Conservation (phyloP, 164 flowering plant genomes). For the Macadamia integrifolia region DNA sequence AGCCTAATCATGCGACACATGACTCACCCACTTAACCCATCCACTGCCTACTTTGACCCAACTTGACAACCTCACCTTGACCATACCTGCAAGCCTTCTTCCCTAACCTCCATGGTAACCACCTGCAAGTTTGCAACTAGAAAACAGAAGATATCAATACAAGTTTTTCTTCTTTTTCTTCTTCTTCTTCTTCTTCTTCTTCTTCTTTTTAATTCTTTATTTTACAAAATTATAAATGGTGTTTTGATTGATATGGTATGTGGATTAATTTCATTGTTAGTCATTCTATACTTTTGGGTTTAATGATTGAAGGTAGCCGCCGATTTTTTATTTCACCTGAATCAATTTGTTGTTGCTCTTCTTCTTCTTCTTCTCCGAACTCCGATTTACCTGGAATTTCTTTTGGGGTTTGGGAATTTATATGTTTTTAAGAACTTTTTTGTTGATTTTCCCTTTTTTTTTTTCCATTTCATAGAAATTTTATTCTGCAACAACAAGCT, state of each 20-base stretch:
- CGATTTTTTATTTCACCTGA: neutral
- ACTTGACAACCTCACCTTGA: too few species aligned
- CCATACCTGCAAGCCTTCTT: too few species aligned
- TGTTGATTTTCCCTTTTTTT: slow-evolving; percentile 7
- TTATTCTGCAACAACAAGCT: neutral
- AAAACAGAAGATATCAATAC: too few species aligned
- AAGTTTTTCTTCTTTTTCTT: neutral
- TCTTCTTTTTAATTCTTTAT: neutral
- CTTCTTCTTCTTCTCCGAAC: neutral
- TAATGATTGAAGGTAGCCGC: neutral
- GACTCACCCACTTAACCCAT: too few species aligned
- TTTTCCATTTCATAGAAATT: slow-evolving; percentile 10
- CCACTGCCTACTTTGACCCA: too few species aligned
- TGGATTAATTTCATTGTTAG: neutral
- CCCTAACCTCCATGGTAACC: too few species aligned
- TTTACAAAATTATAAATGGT: neutral
- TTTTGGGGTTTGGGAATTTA: neutral
- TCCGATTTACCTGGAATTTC: neutral
- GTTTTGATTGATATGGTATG: neutral
- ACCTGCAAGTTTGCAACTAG: too few species aligned
- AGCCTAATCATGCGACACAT: too few species aligned
- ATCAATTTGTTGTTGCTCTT: neutral
- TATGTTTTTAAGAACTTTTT: neutral
- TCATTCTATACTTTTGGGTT: neutral
- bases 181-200: too few species aligned